phyloP scores from a whole-genome alignment of 192 early-diverging fungal genomes.

The Linderina pennispora region DNA sequence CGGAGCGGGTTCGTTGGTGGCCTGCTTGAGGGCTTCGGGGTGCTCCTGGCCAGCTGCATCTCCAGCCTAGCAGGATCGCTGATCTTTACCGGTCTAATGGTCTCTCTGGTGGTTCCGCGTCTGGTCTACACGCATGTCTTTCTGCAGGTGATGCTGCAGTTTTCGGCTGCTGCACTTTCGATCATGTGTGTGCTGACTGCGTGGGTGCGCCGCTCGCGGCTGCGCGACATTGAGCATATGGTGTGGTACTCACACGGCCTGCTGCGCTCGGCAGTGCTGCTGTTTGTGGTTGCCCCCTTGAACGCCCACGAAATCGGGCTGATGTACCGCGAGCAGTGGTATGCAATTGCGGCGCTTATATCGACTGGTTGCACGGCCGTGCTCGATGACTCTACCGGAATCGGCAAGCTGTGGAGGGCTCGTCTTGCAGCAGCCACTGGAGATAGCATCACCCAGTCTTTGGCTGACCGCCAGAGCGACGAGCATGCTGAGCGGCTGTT shows the following conservation, averaged over 20 bases:
- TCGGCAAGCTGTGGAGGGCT: conserved; percentile 14
- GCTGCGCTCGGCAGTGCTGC: conserved; percentile 24
- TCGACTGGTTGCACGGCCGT: conserved; percentile 25
- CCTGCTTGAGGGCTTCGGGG: conserved; percentile 11
- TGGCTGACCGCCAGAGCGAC: background rate
- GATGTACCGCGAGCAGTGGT: conserved; percentile 35
- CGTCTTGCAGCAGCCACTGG: background rate
- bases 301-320: conserved; percentile 21
- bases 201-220: conserved; percentile 24
- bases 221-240: conserved; percentile 15
- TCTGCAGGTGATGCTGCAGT: conserved; percentile 23
- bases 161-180: conserved; percentile 18
- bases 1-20: conserved; percentile 29
- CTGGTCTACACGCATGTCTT: conserved; percentile 35
- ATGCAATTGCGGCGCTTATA: conserved; percentile 24
- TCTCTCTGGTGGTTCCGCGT: conserved; percentile 27
- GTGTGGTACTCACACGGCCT: conserved; percentile 31
- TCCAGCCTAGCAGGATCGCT: conserved; percentile 21
- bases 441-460: background rate
- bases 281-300: conserved; percentile 29
- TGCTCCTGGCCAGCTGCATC: conserved; percentile 1
- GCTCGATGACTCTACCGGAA: conserved; percentile 11
- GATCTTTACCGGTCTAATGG: conserved; percentile 18
- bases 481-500: conserved; percentile 13
- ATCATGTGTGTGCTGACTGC: conserved; percentile 16